Conservation (phyloP, 2,329 filamentous ascomycete species). For the Sphaerulina vaccinii region DNA sequence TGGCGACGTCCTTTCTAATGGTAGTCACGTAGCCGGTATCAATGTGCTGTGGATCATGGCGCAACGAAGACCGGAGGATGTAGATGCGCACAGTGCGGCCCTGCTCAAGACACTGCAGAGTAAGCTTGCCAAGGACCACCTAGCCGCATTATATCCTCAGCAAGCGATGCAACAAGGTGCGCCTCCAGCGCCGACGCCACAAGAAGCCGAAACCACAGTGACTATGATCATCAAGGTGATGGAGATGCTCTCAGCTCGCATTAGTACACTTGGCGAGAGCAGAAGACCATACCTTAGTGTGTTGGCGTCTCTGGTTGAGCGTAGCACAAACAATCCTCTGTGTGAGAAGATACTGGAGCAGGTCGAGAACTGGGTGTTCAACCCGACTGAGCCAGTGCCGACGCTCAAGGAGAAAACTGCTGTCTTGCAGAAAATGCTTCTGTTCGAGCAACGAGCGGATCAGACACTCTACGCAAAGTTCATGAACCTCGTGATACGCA, state of each 20-base stretch:
- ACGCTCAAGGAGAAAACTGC: conserved; percentile 99
- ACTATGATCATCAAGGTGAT: conserved; percentile 92
- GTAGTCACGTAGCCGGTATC: conserved; percentile 81
- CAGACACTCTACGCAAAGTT: conserved; percentile 87
- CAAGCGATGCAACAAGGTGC: conserved; percentile 47
- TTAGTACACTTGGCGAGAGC: conserved; percentile 89
- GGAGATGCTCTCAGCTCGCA: conserved; percentile 84
- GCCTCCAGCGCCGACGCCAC: conserved; percentile 59
- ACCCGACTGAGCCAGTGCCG: conserved; percentile 90
- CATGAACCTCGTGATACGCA: conserved; percentile 90
- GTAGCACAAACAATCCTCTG: conserved; percentile 80
- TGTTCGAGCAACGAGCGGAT: conserved; percentile 84
- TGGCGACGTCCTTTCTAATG: conserved; percentile 73
- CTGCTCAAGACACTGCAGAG: conserved; percentile 92
- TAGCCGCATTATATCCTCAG: conserved; percentile 66
- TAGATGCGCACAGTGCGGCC: conserved; percentile 82
- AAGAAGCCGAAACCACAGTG: conserved; percentile 85
- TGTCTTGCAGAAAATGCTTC: conserved; percentile 97
- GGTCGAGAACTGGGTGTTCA: conserved; percentile 95
- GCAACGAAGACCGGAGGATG: conserved; percentile 76
- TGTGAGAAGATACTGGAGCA: conserved; percentile 92
- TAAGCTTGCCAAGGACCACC: conserved; percentile 90
- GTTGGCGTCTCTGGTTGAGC: conserved; percentile 89
- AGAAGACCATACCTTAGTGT: conserved; percentile 92
- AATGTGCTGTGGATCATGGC: conserved; percentile 93